A percentile compares a stretch with the other conserved stretches of the same genome.
Conservation (phyloP, 768 basidiomycete species). For the Lentinula detonsa region DNA sequence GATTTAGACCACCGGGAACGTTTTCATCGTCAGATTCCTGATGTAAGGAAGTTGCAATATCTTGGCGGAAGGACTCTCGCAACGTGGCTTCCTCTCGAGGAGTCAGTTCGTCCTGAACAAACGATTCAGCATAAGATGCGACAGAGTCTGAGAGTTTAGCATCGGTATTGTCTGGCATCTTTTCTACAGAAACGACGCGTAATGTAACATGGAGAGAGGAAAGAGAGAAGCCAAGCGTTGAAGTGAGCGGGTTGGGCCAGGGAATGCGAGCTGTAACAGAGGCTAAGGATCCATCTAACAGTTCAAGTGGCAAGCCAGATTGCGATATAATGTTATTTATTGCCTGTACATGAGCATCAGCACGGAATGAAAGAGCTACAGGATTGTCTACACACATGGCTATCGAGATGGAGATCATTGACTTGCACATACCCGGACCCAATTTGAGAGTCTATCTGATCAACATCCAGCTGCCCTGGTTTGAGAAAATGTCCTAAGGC, state of each 20-base stretch:
- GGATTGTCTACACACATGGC: conserved; percentile 44
- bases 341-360: conserved; percentile 41
- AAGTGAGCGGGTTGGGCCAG: conserved; percentile 79
- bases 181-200: conserved; percentile 17
- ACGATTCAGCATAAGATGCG: conserved; percentile 79
- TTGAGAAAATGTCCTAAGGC: conserved; percentile 81
- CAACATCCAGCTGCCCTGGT: conserved; percentile 82
- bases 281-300: conserved; percentile 69
- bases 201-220: conserved; percentile 66
- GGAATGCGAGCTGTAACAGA: conserved; percentile 76
- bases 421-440: conserved; percentile 88
- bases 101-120: conserved; percentile 78
- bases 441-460: conserved; percentile 88
- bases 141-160: conserved; percentile 69
- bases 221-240: conserved; percentile 64
- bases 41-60: conserved; percentile 19
- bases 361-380: conserved; percentile 3
- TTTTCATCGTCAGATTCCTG: conserved; percentile 27
- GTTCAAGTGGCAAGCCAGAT: conserved; percentile 53
- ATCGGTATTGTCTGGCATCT: conserved; percentile 10
- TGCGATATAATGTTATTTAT: conserved; percentile 59
- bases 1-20: conserved; percentile 65
- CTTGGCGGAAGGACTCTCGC: conserved; percentile 59
- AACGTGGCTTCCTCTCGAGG: conserved; percentile 65
- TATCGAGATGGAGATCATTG: conserved; percentile 74